Base-by-base conservation (phyloP, 148 eudicot species). In the Oxyria digyna region DNA sequence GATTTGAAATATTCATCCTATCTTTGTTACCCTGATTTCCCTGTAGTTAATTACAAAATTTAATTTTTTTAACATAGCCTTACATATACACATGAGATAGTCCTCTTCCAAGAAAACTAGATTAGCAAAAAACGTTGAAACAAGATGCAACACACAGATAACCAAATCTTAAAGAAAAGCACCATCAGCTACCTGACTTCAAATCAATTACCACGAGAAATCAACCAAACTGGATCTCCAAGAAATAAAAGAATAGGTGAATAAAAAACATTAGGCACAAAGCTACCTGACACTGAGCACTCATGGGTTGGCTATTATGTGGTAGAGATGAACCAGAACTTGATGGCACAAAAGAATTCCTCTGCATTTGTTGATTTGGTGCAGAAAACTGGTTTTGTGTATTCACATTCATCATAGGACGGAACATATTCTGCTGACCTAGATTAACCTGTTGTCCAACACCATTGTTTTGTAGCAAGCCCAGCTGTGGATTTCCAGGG, bases 221-320 rank as follows among this genome's bases (percentile, higher is more conserved):
- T n/a, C n/a, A n/a, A 49, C 55, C 11, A 1, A 49, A 8, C 26
- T 18, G 55, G 55, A 10, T 21, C 23, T 18, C 55, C 20, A 33
- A 12, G 65, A 54, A n/a, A 70, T 18, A 43, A 4, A 55, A 49
- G 21, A 45, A 4, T 1, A 35, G 26, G 23, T 45, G 4, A 57
- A 10, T 21, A 27, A n/a, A 29, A 9, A 15, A 8, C n/a, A n/a
- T 32, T 40, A 21, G 10, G 54, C 38, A 57, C 41, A 59, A 73
- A 64, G 42, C 27, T 74, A 89, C 96, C 96, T 85, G 90, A 67
- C 75, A 66, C 96, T 87, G 89, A 67, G 78, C 68, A 24, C 66
- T 72, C 18, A 64, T 74, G 35, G 73, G 48, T 78, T 71, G 84
- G 42, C 67, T 71, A 42, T 65, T 76, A 62, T 77, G 82, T 0